Evolutionary conservation across 2,329 filamentous ascomycete species (phyloP), one percentile per base, ranked within the genome.

Genomic region (Didymella glomerata): DNA sequence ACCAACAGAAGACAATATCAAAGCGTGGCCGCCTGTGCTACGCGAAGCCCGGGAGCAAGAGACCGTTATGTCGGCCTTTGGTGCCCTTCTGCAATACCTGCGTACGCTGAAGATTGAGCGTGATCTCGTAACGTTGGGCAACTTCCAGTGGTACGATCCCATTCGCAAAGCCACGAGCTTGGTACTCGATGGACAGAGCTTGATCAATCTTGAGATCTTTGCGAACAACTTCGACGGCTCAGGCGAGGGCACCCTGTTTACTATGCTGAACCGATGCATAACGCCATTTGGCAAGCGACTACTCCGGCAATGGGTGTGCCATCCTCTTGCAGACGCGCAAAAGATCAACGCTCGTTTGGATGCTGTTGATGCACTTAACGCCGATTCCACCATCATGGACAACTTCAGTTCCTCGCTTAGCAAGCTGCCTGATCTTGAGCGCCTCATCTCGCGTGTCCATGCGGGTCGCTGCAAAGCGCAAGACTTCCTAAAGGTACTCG

Each of bases 171-270:
- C 88, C 1, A 92, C 93, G 13, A 98, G 92, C 28, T 81, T 99
- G 44, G 90, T 99, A 10, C 84, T 99, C 1, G 95, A 99, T 69
- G 95, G 95, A 0, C 95, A 99, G 75, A 98, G 93, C 22, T 83
- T 99, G 68, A 96, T 96, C 82, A 99, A 99, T 71, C 87, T 99
- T n/a, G 95, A 99, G 75, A 86, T 99, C 5, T 99, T 99, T 68
- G 86, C 92, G 68, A 99, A 99, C 77, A 93, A 90, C 0, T 92
- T 90, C 65, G 94, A 97, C 72, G 94, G 93, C 8, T 88, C 92
- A 14, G 76, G 84, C 0, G 90, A 96, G 38, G 95, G 95, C 7
- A 98, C 95, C 0, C 80, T 99, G 1, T 99, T 98, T 77, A 86
- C 86, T 50, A 87, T 99, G 64, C 85, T 99, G 51, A 98, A 99